phyloP scores from a whole-genome alignment of 2,329 filamentous ascomycete genomes.

The Xylariomycetidae sp. region DNA sequence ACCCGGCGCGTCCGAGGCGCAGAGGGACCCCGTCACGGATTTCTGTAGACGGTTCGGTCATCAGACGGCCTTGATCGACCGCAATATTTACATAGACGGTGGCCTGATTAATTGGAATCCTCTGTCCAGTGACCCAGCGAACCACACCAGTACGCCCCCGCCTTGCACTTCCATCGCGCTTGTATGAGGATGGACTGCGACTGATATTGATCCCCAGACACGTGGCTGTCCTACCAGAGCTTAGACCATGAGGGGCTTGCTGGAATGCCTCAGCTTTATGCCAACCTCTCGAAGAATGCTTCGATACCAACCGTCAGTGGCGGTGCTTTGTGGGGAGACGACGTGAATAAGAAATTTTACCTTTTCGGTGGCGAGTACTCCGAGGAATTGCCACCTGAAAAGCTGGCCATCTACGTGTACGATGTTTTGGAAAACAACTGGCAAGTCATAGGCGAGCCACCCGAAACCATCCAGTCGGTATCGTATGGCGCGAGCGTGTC shows the following conservation, averaged over 20 bases:
- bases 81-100: constrained; percentile 57
- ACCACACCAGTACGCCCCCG: constrained; percentile 47
- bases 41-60: constrained; percentile 53
- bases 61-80: constrained; percentile 53
- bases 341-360: constrained; percentile 57
- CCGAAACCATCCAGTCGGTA: constrained; percentile 35
- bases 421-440: constrained; percentile 52
- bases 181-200: too few species aligned
- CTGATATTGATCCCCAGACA: constrained; percentile 31
- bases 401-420: constrained; percentile 49
- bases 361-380: constrained; percentile 54
- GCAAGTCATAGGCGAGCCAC: constrained; percentile 38
- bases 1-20: constrained; percentile 17
- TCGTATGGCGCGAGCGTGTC: constrained; percentile 53
- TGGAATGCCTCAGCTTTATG: constrained; percentile 46
- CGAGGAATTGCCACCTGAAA: constrained; percentile 32
- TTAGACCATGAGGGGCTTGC: constrained; percentile 38
- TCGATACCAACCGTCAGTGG: constrained; percentile 43
- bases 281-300: constrained; percentile 53
- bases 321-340: constrained; percentile 52
- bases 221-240: constrained; percentile 51
- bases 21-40: constrained; percentile 45
- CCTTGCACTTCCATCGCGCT: neutral
- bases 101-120: constrained; percentile 51
- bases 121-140: constrained; percentile 38